Percentiles rank a stretch among this genome's conserved stretches.
These are phyloP conservation scores for Peniophora sp. DNA, from an alignment of 1,284 basidiomycete genomes.

Conservation along the genomic window DNA sequence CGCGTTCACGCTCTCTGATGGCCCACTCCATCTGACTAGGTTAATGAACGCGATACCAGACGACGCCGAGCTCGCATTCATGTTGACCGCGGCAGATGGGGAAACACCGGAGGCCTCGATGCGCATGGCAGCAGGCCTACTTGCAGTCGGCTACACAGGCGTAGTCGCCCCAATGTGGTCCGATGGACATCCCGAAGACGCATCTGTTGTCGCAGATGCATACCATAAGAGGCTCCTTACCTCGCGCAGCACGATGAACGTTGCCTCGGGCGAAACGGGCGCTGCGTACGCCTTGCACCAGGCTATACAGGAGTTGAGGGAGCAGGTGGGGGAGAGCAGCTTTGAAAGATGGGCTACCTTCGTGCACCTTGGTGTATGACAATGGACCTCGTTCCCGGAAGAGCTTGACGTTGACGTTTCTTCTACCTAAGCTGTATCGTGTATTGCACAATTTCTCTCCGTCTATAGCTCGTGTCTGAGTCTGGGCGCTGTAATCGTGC, in stretches of 20 bases:
- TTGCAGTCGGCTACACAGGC: slow-evolving; percentile 13
- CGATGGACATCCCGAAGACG: slow-evolving; percentile 9
- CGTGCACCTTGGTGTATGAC: slow-evolving; percentile 18
- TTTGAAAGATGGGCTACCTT: background rate
- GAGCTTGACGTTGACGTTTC: no score
- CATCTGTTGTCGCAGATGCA: slow-evolving; percentile 8
- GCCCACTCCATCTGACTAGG: no score
- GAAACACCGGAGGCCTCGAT: slow-evolving; percentile 13
- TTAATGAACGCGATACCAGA: no score
- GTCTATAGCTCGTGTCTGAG: no score
- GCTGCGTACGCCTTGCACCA: slow-evolving; percentile 1
- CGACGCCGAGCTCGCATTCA: slow-evolving; percentile 9
- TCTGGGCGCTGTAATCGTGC: no score
- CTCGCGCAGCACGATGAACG: background rate
- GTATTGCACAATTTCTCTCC: no score
- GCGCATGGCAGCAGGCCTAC: slow-evolving; percentile 19
- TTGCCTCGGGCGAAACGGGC: no score
- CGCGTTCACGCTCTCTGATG: no score
- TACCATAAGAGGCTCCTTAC: slow-evolving; percentile 3
- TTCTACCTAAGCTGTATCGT: no score
- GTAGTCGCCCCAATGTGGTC: slow-evolving; percentile 19
- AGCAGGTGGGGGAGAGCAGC: background rate
- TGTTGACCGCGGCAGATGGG: slow-evolving; percentile 15
- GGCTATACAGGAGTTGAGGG: background rate
- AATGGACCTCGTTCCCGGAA: no score